Percentiles rank a stretch among this genome's conserved stretches.
Evolutionary conservation across 163 green algal genomes (phyloP).

Genomic region (Scenedesmus sp.): DNA sequence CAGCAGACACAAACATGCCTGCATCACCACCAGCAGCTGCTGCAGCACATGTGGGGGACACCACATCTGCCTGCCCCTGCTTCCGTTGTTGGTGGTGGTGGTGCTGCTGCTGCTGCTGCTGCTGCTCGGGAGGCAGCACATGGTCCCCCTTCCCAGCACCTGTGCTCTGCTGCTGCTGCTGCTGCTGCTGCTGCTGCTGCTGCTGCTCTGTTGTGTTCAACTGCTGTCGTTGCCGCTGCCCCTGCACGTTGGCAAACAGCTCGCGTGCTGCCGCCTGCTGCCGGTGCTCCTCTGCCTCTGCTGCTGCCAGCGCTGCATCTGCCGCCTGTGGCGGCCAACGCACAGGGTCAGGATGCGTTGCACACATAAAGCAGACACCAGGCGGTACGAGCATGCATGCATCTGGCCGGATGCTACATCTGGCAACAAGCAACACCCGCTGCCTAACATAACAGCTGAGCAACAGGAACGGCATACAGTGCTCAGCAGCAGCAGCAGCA

Average conservation of each 20-base stretch:
- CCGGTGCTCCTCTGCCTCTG: slow-evolving; percentile 17
- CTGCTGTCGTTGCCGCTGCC: background rate
- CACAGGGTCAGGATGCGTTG: background rate
- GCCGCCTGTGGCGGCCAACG: background rate
- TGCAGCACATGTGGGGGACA: background rate
- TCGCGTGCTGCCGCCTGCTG: slow-evolving; percentile 27
- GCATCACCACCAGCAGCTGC: background rate
- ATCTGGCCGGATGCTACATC: background rate
- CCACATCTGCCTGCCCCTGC: background rate
- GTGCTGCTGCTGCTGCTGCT: no score
- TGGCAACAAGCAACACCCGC: background rate
- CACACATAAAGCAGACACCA: background rate
- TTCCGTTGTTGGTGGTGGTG: no score
- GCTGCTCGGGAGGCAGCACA: background rate
- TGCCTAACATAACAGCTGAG: background rate
- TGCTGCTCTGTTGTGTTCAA: background rate
- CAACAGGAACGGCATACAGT: no score
- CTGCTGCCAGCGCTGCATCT: slow-evolving; percentile 24
- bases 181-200: slow-evolving; percentile 24
- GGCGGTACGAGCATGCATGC: background rate
- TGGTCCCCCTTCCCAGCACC: background rate
- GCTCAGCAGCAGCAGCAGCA: background rate
- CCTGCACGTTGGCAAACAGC: background rate
- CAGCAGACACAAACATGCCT: no score
- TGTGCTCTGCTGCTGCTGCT: no score